A percentile compares a stretch with the other conserved stretches of the same genome.
Evolutionary conservation across 352 stramenopile genomes (phyloP).

Genomic region (Phytophthora ramorum): DNA sequence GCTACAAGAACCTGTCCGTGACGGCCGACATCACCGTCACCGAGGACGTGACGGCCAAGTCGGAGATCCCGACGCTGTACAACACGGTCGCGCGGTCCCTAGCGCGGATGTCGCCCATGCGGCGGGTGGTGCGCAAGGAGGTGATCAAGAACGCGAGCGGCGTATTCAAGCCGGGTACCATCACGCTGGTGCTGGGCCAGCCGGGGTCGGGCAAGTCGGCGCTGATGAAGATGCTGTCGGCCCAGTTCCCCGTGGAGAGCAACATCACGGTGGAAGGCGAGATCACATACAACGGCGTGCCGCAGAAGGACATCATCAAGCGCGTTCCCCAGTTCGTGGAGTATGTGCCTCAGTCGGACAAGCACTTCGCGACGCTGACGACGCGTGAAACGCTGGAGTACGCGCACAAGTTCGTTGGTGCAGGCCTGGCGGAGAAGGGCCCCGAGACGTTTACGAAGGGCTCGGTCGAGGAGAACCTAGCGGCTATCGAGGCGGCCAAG

Average conservation of each 20-base stretch:
- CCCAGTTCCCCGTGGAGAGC: conserved; percentile 25
- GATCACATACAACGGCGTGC: conserved; percentile 21
- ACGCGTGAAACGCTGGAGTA: conserved; percentile 40
- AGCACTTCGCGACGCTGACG: conserved; percentile 38
- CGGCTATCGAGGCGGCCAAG: conserved; percentile 22
- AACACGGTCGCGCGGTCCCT: conserved; percentile 40
- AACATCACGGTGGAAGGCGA: conserved; percentile 29
- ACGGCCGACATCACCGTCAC: conserved; percentile 40
- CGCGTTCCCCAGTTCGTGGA: conserved; percentile 33
- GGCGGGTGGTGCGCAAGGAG: conserved; percentile 30
- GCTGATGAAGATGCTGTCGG: conserved; percentile 38
- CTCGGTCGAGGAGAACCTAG: conserved; percentile 23
- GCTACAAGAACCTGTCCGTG: conserved; percentile 51
- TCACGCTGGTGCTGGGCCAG: conserved; percentile 3
- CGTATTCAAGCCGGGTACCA: conserved; percentile 24
- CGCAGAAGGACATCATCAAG: conserved; percentile 20
- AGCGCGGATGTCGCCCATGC: conserved; percentile 20
- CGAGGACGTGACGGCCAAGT: conserved; percentile 22
- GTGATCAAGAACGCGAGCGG: conserved; percentile 37
- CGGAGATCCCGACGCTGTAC: conserved; percentile 40
- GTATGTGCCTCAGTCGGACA: conserved; percentile 36
- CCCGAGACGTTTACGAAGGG: conserved; percentile 39
- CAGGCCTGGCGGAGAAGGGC: conserved; percentile 30
- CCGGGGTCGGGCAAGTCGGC: background rate
- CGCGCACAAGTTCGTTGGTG: conserved; percentile 32